Evolutionary conservation across 768 basidiomycete species (phyloP).

Genomic region (Leccinum obscurum): DNA sequence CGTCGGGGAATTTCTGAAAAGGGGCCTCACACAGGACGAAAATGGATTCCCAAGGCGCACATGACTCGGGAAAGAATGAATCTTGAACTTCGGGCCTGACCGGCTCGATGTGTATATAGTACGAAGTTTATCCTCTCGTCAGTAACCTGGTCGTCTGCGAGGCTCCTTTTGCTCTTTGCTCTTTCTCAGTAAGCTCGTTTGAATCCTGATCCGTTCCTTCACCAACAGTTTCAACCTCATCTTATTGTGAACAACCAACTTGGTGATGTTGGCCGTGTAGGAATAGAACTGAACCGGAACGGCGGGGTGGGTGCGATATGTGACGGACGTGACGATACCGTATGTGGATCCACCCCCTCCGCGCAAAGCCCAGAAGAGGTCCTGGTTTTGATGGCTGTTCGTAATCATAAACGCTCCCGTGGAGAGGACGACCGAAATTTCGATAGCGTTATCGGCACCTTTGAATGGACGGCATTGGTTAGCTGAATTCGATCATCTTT

Average conservation of each 20-base stretch:
- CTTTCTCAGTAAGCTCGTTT: too few relatives aligned
- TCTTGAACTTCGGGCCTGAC: not conserved
- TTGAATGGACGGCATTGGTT: not conserved
- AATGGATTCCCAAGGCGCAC: too few relatives aligned
- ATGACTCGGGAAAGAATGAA: too few relatives aligned
- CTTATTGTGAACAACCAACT: too few relatives aligned
- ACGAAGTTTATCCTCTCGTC: slow-evolving; percentile 11
- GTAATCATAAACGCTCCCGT: slow-evolving; percentile 39
- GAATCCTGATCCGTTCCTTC: too few relatives aligned
- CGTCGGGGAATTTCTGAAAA: too few relatives aligned
- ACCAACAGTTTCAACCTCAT: too few relatives aligned
- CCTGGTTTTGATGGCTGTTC: slow-evolving; percentile 42
- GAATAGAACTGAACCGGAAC: slow-evolving; percentile 34
- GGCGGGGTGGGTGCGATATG: slow-evolving; percentile 42
- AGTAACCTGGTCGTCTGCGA: too few relatives aligned
- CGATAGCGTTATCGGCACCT: slow-evolving; percentile 52
- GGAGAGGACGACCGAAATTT: slow-evolving; percentile 45
- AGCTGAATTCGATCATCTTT: not conserved
- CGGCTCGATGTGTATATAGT: slow-evolving; percentile 27
- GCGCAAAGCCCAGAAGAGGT: slow-evolving; percentile 57
- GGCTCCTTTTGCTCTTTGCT: too few relatives aligned
- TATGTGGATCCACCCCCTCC: slow-evolving; percentile 54
- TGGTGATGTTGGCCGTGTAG: slow-evolving; percentile 35
- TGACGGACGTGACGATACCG: slow-evolving; percentile 41
- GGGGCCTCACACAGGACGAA: too few relatives aligned